phyloP scores from a whole-genome alignment of 768 basidiomycete genomes.

The Boletus patriciae region DNA sequence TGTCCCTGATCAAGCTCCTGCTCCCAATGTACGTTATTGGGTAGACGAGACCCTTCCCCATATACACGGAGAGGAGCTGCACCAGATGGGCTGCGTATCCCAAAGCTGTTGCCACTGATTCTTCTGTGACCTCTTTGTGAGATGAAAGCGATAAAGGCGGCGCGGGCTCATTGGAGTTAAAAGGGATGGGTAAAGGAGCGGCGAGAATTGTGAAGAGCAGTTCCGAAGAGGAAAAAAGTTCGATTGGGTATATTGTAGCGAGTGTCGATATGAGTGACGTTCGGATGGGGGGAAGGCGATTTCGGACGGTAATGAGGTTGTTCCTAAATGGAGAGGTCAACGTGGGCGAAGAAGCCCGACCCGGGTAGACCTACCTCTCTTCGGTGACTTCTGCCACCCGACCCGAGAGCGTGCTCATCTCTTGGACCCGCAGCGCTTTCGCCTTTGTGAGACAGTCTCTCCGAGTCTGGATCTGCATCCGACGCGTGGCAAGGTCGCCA shows the following conservation, averaged over 20 bases:
- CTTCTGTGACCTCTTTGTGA: slow-evolving; percentile 78
- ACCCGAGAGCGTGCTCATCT: slow-evolving; percentile 25
- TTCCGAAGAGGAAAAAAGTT: slow-evolving; percentile 77
- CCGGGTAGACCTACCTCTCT: slow-evolving; percentile 37
- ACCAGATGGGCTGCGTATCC: slow-evolving; percentile 89
- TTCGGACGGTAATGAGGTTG: slow-evolving; percentile 46
- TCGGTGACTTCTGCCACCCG: slow-evolving; percentile 36
- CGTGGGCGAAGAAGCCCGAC: slow-evolving; percentile 11
- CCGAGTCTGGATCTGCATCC: slow-evolving; percentile 45
- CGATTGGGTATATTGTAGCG: slow-evolving; percentile 84
- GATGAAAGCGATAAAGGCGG: slow-evolving; percentile 71
- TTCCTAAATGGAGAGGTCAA: slow-evolving; percentile 39
- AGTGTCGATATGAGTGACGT: slow-evolving; percentile 69
- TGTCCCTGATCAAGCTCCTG: slow-evolving; percentile 86
- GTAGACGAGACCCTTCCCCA: slow-evolving; percentile 77
- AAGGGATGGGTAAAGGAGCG: slow-evolving; percentile 89
- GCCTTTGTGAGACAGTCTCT: slow-evolving; percentile 48
- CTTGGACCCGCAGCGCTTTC: slow-evolving; percentile 38
- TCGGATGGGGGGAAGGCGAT: slow-evolving; percentile 52
- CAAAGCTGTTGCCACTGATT: slow-evolving; percentile 82
- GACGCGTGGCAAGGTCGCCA: slow-evolving; percentile 43
- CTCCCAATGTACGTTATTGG: slow-evolving; percentile 90
- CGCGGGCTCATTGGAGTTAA: slow-evolving; percentile 70
- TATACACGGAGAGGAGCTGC: slow-evolving; percentile 76
- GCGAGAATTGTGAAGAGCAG: slow-evolving; percentile 87